These are phyloP conservation scores for Baorangia bicolor DNA, from an alignment of 768 basidiomycete genomes.

Conservation along the genomic window DNA sequence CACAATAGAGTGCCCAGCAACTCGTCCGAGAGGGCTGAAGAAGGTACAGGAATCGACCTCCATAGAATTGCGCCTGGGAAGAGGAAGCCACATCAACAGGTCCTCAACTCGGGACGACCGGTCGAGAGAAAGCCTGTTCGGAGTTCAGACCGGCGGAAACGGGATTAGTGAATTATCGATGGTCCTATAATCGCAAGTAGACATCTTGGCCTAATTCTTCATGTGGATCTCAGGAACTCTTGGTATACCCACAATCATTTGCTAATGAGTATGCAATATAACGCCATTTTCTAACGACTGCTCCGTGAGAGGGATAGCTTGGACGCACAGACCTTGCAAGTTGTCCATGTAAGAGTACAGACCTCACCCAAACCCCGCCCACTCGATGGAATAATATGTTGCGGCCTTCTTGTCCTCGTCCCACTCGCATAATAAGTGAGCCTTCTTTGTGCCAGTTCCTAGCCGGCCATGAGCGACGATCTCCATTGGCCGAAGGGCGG, in stretches of 20 bases:
- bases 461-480: slow-evolving; percentile 93
- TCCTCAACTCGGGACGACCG: slow-evolving; percentile 2
- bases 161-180: slow-evolving; percentile 37
- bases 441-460: slow-evolving; percentile 97
- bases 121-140: slow-evolving; percentile 20
- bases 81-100: slow-evolving; percentile 12
- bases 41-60: slow-evolving; percentile 45
- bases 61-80: slow-evolving; percentile 12
- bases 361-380: slow-evolving; percentile 80
- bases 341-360: not conserved
- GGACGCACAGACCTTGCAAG: not conserved
- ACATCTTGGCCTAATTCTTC: slow-evolving; percentile 13
- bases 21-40: slow-evolving; percentile 59
- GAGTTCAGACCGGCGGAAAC: slow-evolving; percentile 44
- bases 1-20: slow-evolving; percentile 42
- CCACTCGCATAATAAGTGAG: slow-evolving; percentile 89
- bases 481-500: slow-evolving; percentile 80
- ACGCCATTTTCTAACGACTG: not conserved
- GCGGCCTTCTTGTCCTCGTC: slow-evolving; percentile 66
- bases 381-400: slow-evolving; percentile 80
- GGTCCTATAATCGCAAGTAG: slow-evolving; percentile 9
- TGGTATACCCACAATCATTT: slow-evolving; percentile 16
- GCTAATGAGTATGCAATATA: slow-evolving; percentile 10
- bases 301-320: not conserved
- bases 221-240: slow-evolving; percentile 6